Evolutionary conservation across 805 yeast species (phyloP), one percentile per base, ranked within the genome.

Genomic region (Ogataea neopini): DNA sequence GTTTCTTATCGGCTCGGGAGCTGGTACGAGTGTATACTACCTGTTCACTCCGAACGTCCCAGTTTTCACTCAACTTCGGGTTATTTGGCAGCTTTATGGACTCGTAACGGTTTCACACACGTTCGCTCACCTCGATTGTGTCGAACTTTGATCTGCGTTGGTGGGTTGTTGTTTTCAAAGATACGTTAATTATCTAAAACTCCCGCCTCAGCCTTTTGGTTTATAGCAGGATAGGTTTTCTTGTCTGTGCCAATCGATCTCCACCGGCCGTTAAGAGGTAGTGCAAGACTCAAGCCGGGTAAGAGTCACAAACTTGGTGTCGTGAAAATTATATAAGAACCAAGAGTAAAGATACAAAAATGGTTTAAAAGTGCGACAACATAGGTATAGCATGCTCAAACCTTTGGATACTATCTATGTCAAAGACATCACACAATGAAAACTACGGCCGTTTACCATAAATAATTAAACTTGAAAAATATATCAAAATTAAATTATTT

Each of bases 251-350:
- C 35, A 43, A 33, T 43, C 45, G 39, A 35, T 36, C 47, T 36
- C 36, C 47, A 36, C 44, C 37, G 44, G 43, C 23, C 34, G n/a
- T n/a, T n/a, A n/a, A n/a, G 38, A 15, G 37, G 44, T 30, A 33
- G 44, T 40, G 38, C 34, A 23, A 14, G 2, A 14, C 25, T n/a
- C 35, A 26, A 3, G 25, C 39, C 17, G 38, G 45, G 38, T 23
- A 42, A 42, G 15, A 9, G 22, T 22, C 18, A 15, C 40, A 22
- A 11, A 11, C n/a, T 36, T 6, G 13, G 5, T 22, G 40, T 34
- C 37, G 37, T 22, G 37, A n/a, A n/a, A n/a, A n/a, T n/a, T n/a
- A n/a, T n/a, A n/a, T n/a, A n/a, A n/a, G n/a, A n/a, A n/a, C n/a
- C n/a, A n/a, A n/a, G n/a, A n/a, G n/a, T n/a, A n/a, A n/a, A n/a